These are phyloP conservation scores for Dendrocalamus latiflorus DNA, from an alignment of 202 grass and related monocot species.

Conservation along the genomic window DNA sequence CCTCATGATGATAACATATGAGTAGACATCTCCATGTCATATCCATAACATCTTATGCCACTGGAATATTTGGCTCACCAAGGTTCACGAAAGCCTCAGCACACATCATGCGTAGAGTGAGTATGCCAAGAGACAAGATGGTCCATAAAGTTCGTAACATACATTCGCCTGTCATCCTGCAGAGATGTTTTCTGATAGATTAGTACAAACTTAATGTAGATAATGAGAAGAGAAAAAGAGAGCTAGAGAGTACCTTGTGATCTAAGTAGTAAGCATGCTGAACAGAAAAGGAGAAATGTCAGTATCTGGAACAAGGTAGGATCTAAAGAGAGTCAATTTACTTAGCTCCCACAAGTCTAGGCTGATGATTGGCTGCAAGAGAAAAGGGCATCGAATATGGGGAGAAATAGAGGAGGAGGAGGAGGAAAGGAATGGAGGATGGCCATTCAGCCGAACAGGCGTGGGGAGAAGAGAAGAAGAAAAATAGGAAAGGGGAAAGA, in stretches of 20 bases:
- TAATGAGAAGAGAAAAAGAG: not conserved
- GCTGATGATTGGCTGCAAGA: conserved; percentile 74
- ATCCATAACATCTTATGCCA: conserved; percentile 25
- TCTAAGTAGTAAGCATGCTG: conserved; percentile 98
- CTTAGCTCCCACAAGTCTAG: conserved; percentile 98
- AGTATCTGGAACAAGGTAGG: conserved; percentile 20
- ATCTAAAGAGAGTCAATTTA: conserved; percentile 7
- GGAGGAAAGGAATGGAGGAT: too few species aligned
- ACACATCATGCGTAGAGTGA: conserved; percentile 71
- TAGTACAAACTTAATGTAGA: not conserved
- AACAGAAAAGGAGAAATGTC: conserved; percentile 27
- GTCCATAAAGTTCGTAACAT: conserved; percentile 76
- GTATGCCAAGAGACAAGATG: conserved; percentile 82
- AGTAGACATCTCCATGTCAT: not conserved
- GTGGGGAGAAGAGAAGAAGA: too few species aligned
- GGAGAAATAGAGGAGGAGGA: too few species aligned
- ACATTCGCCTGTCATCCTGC: conserved; percentile 67
- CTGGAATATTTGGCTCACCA: conserved; percentile 85
- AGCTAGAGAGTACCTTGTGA: conserved; percentile 56
- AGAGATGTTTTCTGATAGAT: not conserved
- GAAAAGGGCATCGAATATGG: conserved; percentile 18
- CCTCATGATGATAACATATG: conserved; percentile 1
- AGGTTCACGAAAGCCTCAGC: conserved; percentile 95
- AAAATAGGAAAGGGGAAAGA: too few species aligned
- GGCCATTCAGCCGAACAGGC: too few species aligned